Evolutionary conservation across 176 grass and related monocot genomes (phyloP).

Genomic region (Oryza meyeriana): DNA sequence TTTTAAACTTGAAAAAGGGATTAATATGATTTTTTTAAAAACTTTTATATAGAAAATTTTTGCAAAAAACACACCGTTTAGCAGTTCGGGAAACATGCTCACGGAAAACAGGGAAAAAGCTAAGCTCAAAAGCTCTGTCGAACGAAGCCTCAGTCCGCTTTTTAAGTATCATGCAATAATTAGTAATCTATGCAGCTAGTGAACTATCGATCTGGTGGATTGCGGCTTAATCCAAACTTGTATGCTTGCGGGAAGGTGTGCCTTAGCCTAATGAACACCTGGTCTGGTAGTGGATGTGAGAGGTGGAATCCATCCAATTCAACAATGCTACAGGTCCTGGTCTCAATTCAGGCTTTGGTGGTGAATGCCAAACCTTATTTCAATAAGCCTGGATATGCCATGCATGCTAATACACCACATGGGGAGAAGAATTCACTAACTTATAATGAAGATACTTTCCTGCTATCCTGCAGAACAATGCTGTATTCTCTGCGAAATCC

Average conservation of each 20-base stretch:
- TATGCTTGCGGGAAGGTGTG: slow-evolving; percentile 86
- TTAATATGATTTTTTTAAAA: too few species aligned
- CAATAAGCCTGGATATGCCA: slow-evolving; percentile 69
- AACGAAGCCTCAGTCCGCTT: neutral
- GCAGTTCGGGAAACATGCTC: too few species aligned
- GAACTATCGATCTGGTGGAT: slow-evolving; percentile 78
- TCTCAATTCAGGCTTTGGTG: slow-evolving; percentile 92
- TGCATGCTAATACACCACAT: slow-evolving; percentile 45
- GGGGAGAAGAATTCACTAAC: slow-evolving; percentile 67
- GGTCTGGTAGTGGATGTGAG: slow-evolving; percentile 69
- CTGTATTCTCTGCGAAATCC: slow-evolving; percentile 71
- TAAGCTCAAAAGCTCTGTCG: too few species aligned
- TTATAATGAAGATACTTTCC: slow-evolving; percentile 83
- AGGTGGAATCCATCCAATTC: slow-evolving; percentile 72
- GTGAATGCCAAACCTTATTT: slow-evolving; percentile 88
- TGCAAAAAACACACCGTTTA: too few species aligned
- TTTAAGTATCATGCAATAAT: neutral
- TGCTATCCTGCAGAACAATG: slow-evolving; percentile 87
- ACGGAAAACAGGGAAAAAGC: too few species aligned
- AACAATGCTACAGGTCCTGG: slow-evolving; percentile 77
- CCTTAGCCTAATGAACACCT: slow-evolving; percentile 94
- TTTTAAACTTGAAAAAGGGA: too few species aligned
- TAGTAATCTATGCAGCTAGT: slow-evolving; percentile 51
- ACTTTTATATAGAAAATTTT: too few species aligned
- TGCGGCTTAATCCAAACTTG: slow-evolving; percentile 92